Evolutionary conservation across 2,329 filamentous ascomycete genomes (phyloP).

Genomic region (Lecanicillium sp.): DNA sequence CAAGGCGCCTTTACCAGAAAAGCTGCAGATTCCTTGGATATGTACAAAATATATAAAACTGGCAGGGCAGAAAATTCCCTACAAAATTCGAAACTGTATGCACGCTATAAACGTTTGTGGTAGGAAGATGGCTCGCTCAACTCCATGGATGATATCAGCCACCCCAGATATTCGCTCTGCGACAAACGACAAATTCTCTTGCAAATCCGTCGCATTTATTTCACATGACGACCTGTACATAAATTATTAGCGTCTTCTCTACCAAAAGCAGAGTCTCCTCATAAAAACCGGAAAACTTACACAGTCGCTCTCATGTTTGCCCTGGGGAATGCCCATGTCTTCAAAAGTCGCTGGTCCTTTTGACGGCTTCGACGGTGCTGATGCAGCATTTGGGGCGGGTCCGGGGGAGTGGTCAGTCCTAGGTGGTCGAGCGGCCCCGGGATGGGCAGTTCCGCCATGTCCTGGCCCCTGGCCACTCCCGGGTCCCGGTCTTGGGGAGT

Average conservation of each 20-base stretch:
- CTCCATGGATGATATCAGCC: too few relatives aligned
- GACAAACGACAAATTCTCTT: too few relatives aligned
- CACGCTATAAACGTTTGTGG: too few relatives aligned
- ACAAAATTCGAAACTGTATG: too few relatives aligned
- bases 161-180: too few relatives aligned
- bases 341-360: conserved; percentile 94
- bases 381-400: conserved; percentile 21
- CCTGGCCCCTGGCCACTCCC: conserved; percentile 12
- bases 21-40: too few relatives aligned
- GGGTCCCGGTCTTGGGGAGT: conserved; percentile 13
- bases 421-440: conserved; percentile 21
- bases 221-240: conserved; percentile 5
- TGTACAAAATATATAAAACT: too few relatives aligned
- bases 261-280: too few relatives aligned
- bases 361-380: conserved; percentile 30
- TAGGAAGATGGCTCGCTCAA: too few relatives aligned
- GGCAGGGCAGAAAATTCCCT: too few relatives aligned
- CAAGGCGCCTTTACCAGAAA: too few relatives aligned
- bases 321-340: conserved; percentile 89
- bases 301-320: conserved; percentile 81
- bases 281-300: conserved; percentile 45
- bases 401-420: conserved; percentile 14
- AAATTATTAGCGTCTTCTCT: background rate
- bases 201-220: too few relatives aligned
- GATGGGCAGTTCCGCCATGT: conserved; percentile 27